Conservation (phyloP, 805 yeast species). For the Starmerella apis region DNA sequence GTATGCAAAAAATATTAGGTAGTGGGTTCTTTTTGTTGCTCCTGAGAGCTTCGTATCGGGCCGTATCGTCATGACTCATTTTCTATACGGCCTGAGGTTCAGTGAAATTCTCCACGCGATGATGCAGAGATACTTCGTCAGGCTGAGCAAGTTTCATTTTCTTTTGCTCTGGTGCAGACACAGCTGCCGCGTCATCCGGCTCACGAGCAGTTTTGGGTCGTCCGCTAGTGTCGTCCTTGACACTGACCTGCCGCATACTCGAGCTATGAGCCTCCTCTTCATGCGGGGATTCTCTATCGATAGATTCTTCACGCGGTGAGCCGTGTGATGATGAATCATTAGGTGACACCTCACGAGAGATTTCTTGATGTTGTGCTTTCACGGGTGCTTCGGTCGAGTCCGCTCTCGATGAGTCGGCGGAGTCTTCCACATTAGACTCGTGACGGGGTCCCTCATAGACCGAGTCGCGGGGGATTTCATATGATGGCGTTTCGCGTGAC, state of each 20-base stretch:
- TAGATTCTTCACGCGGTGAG: background rate
- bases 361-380: too few species aligned
- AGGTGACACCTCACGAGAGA: background rate
- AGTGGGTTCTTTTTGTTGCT: background rate
- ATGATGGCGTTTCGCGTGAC: slow-evolving; percentile 1
- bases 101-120: background rate
- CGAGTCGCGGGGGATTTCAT: background rate
- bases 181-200: background rate
- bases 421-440: background rate
- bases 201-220: background rate
- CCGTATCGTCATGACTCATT: too few species aligned
- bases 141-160: background rate
- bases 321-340: background rate
- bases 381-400: background rate
- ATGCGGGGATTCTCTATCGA: background rate
- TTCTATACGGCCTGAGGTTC: slow-evolving; percentile 2
- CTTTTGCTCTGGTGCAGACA: background rate
- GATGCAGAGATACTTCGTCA: background rate
- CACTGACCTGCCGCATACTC: slow-evolving; percentile 2
- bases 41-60: too few species aligned
- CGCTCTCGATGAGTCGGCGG: background rate
- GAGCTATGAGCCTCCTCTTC: background rate
- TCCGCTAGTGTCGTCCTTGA: background rate
- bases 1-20: background rate
- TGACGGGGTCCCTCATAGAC: background rate